Conservation (phyloP, 768 basidiomycete species). For the Holtermannia corniformis region DNA sequence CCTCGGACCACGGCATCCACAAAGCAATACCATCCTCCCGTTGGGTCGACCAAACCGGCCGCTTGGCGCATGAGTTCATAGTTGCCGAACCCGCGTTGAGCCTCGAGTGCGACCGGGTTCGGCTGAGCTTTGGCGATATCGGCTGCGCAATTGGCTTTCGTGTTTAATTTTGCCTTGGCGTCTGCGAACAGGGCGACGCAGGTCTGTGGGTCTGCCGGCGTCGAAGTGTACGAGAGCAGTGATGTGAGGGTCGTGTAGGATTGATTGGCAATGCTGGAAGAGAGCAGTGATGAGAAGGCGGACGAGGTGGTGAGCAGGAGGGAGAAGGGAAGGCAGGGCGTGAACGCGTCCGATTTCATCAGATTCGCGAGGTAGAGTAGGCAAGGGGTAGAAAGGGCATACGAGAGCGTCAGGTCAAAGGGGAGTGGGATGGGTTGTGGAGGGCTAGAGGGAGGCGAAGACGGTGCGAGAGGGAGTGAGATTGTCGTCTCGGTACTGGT, state of each 20-base stretch:
- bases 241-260: constrained; percentile 22
- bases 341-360: constrained; percentile 17
- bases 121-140: constrained; percentile 11
- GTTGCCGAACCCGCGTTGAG: constrained; percentile 18
- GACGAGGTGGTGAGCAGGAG: constrained; percentile 31
- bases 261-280: constrained; percentile 5
- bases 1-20: constrained; percentile 15
- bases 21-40: constrained; percentile 29
- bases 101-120: constrained; percentile 13
- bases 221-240: constrained; percentile 16
- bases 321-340: constrained; percentile 29
- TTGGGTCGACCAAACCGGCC: constrained; percentile 13
- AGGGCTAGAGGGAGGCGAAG: constrained; percentile 6
- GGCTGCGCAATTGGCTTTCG: constrained; percentile 17
- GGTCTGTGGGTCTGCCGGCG: constrained; percentile 3
- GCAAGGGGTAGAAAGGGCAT: constrained; percentile 18
- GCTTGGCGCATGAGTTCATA: constrained; percentile 20
- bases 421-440: constrained; percentile 24
- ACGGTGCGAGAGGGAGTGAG: constrained; percentile 16
- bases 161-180: constrained; percentile 2
- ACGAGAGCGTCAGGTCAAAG: constrained; percentile 25
- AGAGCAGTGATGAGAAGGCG: constrained; percentile 19
- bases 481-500: no score
- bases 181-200: constrained; percentile 18
- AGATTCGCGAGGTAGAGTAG: constrained; percentile 22